Evolutionary conservation across 495 filamentous ascomycete genomes (phyloP), one percentile per base, ranked within the genome.

Genomic region (Neurospora africana): DNA sequence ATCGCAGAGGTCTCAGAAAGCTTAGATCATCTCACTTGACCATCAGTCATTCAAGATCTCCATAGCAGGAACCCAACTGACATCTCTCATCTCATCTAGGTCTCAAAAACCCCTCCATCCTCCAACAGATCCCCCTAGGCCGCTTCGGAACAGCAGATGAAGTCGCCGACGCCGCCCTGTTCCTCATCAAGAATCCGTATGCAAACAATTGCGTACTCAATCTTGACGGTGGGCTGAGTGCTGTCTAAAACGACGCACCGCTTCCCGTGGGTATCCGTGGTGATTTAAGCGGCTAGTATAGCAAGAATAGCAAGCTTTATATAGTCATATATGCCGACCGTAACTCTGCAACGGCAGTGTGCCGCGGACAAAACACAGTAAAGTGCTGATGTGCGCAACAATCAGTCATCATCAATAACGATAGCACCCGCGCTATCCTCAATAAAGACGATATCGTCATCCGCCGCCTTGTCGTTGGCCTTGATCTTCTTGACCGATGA

Each of bases 151-250:
- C 84, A 9, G 80, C 86, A 15, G 82, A 86, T 5, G 93, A 97
- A 75, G 85, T 96, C 36, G 92, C 93, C n/a, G 90, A 93, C 72
- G 92, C 93, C 67, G 92, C 89, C 58, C 79, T 88, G 37, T 96
- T 95, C 79, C 86, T 97, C 21, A 90, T 88, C n/a, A 84, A 82
- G 37, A 95, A 93, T 79, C 78, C 87, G 61, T 97, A 94, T 78
- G 90, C 92, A 10, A 93, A 94, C 76, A 94, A 94, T 71, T 94
- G 92, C 81, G 86, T 94, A 35, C 84, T 97, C 10, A 94, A 93
- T 76, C 84, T 97, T n/a, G 93, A 96, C 78, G 93, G 93, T 21
- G 93, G 93, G 2, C 76, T 94, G 70, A 93, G 92, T 75, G 91
- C 91, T 17, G 81, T 85, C 23, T 92, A 76, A 78, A 78, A 27